Percentiles rank a stretch among this genome's conserved stretches.
phyloP scores from a whole-genome alignment of 805 yeast genomes.

The Candida bentonensis region DNA sequence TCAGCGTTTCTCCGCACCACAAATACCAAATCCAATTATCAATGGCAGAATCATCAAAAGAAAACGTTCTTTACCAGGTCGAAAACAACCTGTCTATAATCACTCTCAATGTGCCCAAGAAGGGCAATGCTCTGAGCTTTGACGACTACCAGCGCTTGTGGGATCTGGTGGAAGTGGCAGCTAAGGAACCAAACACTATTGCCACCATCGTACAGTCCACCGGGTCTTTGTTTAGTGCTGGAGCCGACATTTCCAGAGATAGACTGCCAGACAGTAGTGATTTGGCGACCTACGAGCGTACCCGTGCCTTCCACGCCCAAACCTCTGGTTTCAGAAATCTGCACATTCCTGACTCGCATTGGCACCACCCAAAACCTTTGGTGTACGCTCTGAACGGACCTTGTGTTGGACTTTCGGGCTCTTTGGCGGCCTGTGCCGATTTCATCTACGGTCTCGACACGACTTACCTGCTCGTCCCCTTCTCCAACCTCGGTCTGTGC shows the following conservation, averaged over 20 bases:
- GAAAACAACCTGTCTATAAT: conserved; percentile 42
- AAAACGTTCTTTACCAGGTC: conserved; percentile 16
- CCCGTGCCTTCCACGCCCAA: background rate
- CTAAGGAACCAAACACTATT: conserved; percentile 42
- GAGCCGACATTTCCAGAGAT: conserved; percentile 51
- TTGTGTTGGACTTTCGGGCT: conserved; percentile 65
- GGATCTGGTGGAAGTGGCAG: conserved; percentile 34
- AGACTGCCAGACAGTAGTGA: background rate
- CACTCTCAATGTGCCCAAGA: conserved; percentile 46
- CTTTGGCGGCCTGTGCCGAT: conserved; percentile 63
- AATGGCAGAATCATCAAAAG: no score
- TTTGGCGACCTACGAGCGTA: background rate
- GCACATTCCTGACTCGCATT: conserved; percentile 51
- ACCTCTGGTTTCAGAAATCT: conserved; percentile 27
- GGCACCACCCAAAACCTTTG: conserved; percentile 56
- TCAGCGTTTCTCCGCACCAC: no score
- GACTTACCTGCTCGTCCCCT: conserved; percentile 55
- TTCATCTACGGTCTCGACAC: conserved; percentile 51
- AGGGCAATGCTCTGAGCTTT: conserved; percentile 61
- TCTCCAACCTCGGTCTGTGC: conserved; percentile 68
- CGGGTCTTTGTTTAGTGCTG: conserved; percentile 71
- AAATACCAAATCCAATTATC: no score
- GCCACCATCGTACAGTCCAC: conserved; percentile 56
- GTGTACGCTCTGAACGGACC: conserved; percentile 78
- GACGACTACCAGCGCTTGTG: conserved; percentile 32